Percentiles rank a stretch among this genome's conserved stretches.
phyloP scores from a whole-genome alignment of 495 filamentous ascomycete genomes.

The Aspergillus coremiiformis region DNA sequence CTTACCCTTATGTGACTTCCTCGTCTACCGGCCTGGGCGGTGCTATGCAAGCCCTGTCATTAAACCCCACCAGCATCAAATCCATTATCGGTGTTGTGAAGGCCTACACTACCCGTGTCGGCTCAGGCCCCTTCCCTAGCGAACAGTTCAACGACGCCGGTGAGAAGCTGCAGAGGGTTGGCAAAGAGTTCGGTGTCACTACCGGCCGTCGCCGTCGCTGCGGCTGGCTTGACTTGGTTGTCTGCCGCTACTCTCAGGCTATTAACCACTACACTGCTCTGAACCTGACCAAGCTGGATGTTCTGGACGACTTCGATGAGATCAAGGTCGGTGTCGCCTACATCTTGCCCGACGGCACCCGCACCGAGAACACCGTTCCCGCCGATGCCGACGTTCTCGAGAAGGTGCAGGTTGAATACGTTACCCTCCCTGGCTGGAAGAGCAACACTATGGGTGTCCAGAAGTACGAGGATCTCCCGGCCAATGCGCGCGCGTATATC shows the following conservation, averaged over 20 bases:
- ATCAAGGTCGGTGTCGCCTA: conserved; percentile 76
- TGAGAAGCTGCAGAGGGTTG: conserved; percentile 56
- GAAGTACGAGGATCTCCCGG: conserved; percentile 62
- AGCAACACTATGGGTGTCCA: conserved; percentile 55
- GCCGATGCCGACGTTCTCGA: conserved; percentile 59
- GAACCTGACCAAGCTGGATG: conserved; percentile 85
- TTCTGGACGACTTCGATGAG: conserved; percentile 74
- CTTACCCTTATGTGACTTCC: conserved; percentile 81
- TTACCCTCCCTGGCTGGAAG: conserved; percentile 74
- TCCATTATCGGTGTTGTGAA: conserved; percentile 81
- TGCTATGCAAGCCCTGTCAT: conserved; percentile 62
- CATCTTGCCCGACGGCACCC: conserved; percentile 45
- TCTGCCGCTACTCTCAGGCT: conserved; percentile 65
- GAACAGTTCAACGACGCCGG: conserved; percentile 64
- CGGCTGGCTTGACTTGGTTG: conserved; percentile 85
- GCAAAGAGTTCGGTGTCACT: conserved; percentile 69
- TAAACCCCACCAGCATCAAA: conserved; percentile 41
- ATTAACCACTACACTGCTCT: conserved; percentile 70
- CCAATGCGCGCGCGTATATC: conserved; percentile 66
- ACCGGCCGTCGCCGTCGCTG: conserved; percentile 79
- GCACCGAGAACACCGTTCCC: conserved; percentile 54
- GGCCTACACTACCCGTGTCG: conserved; percentile 69
- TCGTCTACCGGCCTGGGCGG: conserved; percentile 70
- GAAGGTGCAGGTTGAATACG: conserved; percentile 56
- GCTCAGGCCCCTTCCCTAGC: conserved; percentile 76